Evolutionary conservation across 139 green algal species (phyloP), one percentile per base, ranked within the genome.

Genomic region (Coccomyxa sp.): DNA sequence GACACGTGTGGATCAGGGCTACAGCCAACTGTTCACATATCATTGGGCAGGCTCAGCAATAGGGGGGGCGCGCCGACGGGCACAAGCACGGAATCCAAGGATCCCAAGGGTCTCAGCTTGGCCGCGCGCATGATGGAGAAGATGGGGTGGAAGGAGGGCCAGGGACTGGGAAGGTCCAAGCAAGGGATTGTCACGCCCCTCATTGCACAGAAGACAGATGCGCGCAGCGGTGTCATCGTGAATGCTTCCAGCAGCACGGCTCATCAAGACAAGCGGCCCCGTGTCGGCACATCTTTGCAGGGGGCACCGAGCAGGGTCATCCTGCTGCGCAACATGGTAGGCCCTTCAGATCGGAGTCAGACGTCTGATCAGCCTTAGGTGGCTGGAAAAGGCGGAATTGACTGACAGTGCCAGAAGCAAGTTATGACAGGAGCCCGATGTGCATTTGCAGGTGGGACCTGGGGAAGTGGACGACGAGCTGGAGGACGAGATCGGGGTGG

Each of bases 111-210:
- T 0, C 81, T 82, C 38, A 76, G 58, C 58, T 68, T 85, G 63
- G 82, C 80, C 7, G 84, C 67, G 90, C 92, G 91, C 58, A 93
- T 99, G 91, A 94, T 99, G 89, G 86, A 95, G 86, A 98, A 98
- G 88, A 99, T 98, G 96, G 96, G 96, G 9, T 99, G 96, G 96
- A 92, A 92, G 38, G 94, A 96, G 81, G 96, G 96, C 67, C 86
- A 95, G 83, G 92, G 93, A 0, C 87, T 96, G 81, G 95, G 95
- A 9, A 93, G 90, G 80, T 82, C 86, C 66, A 85, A 81, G 60
- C 91, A 99, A 86, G 96, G 96, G 81, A 99, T 99, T 30, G 88
- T 88, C 45, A 93, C 94, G 13, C 96, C 96, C 0, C 89, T 99
- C 32, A 86, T 95, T 30, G 82, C 79, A 9, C 80, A 85, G 28